phyloP scores from a whole-genome alignment of 1,284 basidiomycete species.

The Macrocystidia cucumis region DNA sequence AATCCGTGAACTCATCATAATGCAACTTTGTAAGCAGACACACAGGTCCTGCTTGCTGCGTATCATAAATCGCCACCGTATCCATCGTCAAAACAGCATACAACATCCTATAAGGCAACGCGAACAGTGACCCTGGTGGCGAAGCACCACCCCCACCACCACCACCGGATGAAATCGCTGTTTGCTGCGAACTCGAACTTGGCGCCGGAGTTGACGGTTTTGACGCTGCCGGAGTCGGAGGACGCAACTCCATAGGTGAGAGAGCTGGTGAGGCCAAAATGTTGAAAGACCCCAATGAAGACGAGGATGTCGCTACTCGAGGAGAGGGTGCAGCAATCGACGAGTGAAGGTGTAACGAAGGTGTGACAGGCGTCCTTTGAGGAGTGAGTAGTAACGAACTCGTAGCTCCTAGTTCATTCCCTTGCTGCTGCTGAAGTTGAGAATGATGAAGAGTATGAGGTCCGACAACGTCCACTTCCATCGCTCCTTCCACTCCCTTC shows the following conservation, averaged over 20 bases:
- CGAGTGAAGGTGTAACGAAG: constrained; percentile 8
- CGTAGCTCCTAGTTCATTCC: no score
- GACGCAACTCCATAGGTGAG: constrained; percentile 49
- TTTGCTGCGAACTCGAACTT: constrained; percentile 11
- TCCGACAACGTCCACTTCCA: constrained; percentile 55
- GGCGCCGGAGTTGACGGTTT: constrained; percentile 41
- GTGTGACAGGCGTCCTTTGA: constrained; percentile 21
- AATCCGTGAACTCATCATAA: constrained; percentile 96
- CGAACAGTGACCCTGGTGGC: constrained; percentile 64
- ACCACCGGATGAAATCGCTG: no score
- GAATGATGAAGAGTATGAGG: constrained; percentile 18
- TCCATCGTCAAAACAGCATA: constrained; percentile 98
- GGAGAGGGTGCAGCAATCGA: constrained; percentile 31
- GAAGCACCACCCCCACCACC: constrained; percentile 9
- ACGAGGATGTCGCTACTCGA: constrained; percentile 19
- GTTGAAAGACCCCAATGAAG: constrained; percentile 11
- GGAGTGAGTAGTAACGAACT: constrained; percentile 18
- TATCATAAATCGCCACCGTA: constrained; percentile 92
- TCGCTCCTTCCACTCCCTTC: constrained; percentile 60
- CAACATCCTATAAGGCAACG: constrained; percentile 89
- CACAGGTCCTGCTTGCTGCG: constrained; percentile 90
- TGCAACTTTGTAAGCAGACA: constrained; percentile 93
- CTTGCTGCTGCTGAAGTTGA: constrained; percentile 13
- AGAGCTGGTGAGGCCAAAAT: constrained; percentile 47
- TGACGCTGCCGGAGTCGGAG: constrained; percentile 48